Evolutionary conservation across 306 rosid species (phyloP).

Genomic region (Cicer pinnatifidum): DNA sequence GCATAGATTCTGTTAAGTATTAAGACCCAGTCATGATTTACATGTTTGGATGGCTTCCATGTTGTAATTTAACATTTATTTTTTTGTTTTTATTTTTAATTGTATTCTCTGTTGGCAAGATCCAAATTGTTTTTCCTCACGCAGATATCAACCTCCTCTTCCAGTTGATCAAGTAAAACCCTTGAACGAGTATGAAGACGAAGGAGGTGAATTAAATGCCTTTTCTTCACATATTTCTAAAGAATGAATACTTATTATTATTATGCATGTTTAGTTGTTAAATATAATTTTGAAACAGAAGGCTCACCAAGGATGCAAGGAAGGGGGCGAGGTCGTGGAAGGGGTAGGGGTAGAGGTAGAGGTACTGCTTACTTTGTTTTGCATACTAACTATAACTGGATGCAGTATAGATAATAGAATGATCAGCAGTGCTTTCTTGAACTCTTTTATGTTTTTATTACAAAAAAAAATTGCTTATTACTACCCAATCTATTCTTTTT

Average conservation of each 20-base stretch:
- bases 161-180: constrained; percentile 87
- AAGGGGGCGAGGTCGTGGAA: constrained; percentile 69
- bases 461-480: constrained; percentile 12
- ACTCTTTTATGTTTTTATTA: constrained; percentile 1
- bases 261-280: constrained; percentile 1
- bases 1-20: neutral
- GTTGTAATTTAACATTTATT: neutral
- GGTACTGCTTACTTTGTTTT: constrained; percentile 50
- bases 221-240: constrained; percentile 20
- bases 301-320: constrained; percentile 70
- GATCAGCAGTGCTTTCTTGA: neutral
- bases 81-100: neutral
- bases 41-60: neutral
- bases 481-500: neutral
- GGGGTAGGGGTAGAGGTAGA: constrained; percentile 67
- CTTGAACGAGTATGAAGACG: constrained; percentile 70
- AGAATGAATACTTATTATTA: constrained; percentile 10
- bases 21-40: constrained; percentile 1
- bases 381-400: constrained; percentile 18
- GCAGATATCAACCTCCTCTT: constrained; percentile 83
- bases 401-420: constrained; percentile 3
- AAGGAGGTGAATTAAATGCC: constrained; percentile 63
- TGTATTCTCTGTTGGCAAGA: constrained; percentile 19
- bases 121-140: constrained; percentile 18
- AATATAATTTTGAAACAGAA: constrained; percentile 56